Conservation (phyloP, 2,329 filamentous ascomycete genomes). For the Dactylellina drechsleri region DNA sequence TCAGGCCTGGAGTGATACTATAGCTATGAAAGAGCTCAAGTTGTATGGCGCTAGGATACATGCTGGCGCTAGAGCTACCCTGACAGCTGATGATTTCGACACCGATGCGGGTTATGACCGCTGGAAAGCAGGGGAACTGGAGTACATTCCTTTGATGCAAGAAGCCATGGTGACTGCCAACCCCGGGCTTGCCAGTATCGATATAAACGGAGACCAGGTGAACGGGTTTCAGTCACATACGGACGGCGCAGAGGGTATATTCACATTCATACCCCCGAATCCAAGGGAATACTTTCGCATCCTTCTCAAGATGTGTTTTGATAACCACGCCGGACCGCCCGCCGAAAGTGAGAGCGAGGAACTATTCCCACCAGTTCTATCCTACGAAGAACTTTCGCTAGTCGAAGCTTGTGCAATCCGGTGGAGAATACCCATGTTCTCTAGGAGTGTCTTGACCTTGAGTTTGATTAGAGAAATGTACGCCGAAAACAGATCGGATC, state of each 20-base stretch:
- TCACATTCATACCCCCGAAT: conserved; percentile 89
- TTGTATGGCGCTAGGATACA: conserved; percentile 76
- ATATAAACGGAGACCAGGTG: conserved; percentile 66
- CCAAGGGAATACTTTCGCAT: conserved; percentile 77
- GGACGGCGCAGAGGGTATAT: conserved; percentile 70
- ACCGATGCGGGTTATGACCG: conserved; percentile 84
- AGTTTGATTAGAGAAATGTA: conserved; percentile 89
- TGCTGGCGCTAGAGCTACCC: conserved; percentile 72
- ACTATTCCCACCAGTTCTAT: conserved; percentile 64
- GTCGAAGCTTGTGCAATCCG: conserved; percentile 84
- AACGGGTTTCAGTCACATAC: conserved; percentile 61
- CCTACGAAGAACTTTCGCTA: conserved; percentile 81
- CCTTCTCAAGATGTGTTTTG: conserved; percentile 57
- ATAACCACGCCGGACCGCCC: conserved; percentile 62
- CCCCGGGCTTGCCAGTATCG: conserved; percentile 68
- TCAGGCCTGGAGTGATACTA: conserved; percentile 86
- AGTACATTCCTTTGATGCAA: conserved; percentile 92
- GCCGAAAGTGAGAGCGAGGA: conserved; percentile 61
- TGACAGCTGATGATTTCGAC: conserved; percentile 88
- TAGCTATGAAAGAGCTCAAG: conserved; percentile 89
- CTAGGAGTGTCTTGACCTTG: conserved; percentile 80
- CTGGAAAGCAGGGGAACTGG: conserved; percentile 90
- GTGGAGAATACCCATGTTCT: conserved; percentile 88
- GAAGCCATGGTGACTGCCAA: conserved; percentile 75
- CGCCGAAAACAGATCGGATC: conserved; percentile 79